Conservation (phyloP, 75 land plant species). For the Sequoiadendron giganteum region DNA sequence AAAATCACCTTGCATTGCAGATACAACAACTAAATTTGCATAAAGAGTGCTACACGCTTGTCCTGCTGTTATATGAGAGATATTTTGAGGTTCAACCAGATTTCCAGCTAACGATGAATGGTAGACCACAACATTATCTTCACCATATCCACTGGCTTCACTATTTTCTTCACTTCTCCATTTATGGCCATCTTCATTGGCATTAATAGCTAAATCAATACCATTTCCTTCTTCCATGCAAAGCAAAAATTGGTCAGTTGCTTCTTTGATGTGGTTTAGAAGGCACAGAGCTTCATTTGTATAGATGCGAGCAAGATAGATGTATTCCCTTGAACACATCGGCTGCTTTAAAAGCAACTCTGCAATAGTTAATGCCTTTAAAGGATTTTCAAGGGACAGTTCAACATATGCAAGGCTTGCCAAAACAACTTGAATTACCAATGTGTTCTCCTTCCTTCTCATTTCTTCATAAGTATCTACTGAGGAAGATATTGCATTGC, state of each 20-base stretch:
- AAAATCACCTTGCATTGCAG: conserved; percentile 69
- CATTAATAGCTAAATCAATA: conserved; percentile 35
- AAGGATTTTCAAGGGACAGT: conserved; percentile 73
- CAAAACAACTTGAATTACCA: conserved; percentile 63
- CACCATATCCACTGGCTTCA: conserved; percentile 57
- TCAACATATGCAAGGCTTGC: conserved; percentile 84
- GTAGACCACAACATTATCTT: conserved; percentile 30
- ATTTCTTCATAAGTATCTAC: conserved; percentile 55
- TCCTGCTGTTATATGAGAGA: conserved; percentile 47
- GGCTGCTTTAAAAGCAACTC: conserved; percentile 53
- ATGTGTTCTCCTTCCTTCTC: conserved; percentile 43
- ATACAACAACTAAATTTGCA: conserved; percentile 61
- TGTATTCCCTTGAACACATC: conserved; percentile 54
- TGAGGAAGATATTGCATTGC: conserved; percentile 34
- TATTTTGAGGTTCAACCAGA: conserved; percentile 20
- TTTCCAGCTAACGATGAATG: conserved; percentile 17
- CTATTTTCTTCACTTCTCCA: conserved; percentile 56
- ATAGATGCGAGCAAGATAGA: conserved; percentile 66
- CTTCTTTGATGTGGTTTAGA: conserved; percentile 76
- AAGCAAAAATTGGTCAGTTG: conserved; percentile 57
- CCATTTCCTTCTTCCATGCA: conserved; percentile 46
- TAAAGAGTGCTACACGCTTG: conserved; percentile 62
- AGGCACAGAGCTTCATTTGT: conserved; percentile 92
- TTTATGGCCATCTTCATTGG: conserved; percentile 63
- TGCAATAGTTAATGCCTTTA: conserved; percentile 61